Evolutionary conservation across 768 basidiomycete species (phyloP).

Genomic region (Boletus pseudopeckii): DNA sequence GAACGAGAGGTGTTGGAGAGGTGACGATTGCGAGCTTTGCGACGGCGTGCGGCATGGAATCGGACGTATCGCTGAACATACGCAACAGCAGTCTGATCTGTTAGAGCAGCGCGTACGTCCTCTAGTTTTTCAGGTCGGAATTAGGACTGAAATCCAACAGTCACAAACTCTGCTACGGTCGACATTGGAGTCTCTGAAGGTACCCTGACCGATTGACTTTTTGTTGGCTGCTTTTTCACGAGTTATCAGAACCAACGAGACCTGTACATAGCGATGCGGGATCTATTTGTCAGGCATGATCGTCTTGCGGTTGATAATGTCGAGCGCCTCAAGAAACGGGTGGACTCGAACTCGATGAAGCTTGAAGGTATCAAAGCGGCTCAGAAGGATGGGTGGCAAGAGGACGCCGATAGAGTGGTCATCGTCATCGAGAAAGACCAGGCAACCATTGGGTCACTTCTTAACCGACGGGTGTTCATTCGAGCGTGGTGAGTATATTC

Average conservation of each 20-base stretch:
- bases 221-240: conserved; percentile 10
- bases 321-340: conserved; percentile 82
- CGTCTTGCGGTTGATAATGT: conserved; percentile 87
- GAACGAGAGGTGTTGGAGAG: conserved; percentile 79
- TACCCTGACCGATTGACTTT: conserved; percentile 23
- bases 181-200: conserved; percentile 77
- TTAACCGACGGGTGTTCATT: conserved; percentile 82
- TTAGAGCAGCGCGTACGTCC: conserved; percentile 66
- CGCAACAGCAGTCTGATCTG: conserved; percentile 68
- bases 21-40: conserved; percentile 77
- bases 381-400: conserved; percentile 81
- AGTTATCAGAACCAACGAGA: conserved; percentile 66
- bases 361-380: conserved; percentile 68
- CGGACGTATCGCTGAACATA: conserved; percentile 60
- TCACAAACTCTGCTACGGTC: conserved; percentile 59
- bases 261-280: conserved; percentile 81
- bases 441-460: conserved; percentile 65
- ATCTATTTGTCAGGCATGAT: conserved; percentile 83
- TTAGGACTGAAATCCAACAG: conserved; percentile 35
- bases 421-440: conserved; percentile 82
- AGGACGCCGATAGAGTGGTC: conserved; percentile 75
- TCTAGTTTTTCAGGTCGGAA: neutral
- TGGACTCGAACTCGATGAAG: conserved; percentile 72
- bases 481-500: conserved; percentile 64
- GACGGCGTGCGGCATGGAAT: conserved; percentile 75